These are phyloP conservation scores for Fraxinus xanthoxyloides DNA, from an alignment of 305 asterid species.

Conservation along the genomic window DNA sequence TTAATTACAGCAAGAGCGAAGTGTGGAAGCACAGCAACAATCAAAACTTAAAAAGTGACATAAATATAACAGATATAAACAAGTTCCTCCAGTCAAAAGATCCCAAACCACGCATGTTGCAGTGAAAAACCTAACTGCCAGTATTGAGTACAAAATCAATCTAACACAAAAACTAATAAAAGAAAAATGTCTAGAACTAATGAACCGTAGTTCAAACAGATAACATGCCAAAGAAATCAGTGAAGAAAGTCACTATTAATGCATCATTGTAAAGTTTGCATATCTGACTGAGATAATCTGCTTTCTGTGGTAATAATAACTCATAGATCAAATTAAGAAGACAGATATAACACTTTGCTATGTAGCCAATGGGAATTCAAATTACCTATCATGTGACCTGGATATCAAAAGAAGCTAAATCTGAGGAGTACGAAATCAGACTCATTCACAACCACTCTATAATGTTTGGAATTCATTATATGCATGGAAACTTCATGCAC, in stretches of 20 bases:
- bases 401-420: background rate
- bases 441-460: background rate
- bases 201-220: background rate
- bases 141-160: background rate
- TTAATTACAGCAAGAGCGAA: background rate
- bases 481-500: background rate
- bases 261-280: background rate
- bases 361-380: background rate
- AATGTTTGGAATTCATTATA: background rate
- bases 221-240: background rate
- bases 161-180: background rate
- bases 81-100: background rate
- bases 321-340: background rate
- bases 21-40: background rate
- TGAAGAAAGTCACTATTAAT: background rate
- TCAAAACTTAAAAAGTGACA: constrained; percentile 6
- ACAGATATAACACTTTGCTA: background rate
- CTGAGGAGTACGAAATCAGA: background rate
- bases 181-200: background rate
- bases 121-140: background rate
- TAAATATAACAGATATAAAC: background rate
- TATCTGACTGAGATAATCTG: background rate
- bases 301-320: background rate
- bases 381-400: background rate
- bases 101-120: background rate